Evolutionary conservation across 257 asterid species (phyloP).

Genomic region (Nicotiana noctiflora): DNA sequence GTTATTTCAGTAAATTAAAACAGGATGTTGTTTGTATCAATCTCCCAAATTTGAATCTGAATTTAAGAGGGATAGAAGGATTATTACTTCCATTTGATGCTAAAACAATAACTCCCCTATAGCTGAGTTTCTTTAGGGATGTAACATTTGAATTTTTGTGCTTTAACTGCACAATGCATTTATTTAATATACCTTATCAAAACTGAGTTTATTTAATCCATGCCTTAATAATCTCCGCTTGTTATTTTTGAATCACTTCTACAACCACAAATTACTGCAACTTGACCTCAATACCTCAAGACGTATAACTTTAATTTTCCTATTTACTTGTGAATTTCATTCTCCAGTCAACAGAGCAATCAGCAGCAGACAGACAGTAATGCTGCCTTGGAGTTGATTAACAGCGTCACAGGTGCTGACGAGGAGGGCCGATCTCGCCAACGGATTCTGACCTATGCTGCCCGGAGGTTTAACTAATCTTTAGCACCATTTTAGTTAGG

Average conservation of each 20-base stretch:
- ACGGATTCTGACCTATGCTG: conserved; percentile 91
- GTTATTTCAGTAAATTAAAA: not conserved
- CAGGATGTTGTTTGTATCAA: not conserved
- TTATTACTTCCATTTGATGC: too few relatives aligned
- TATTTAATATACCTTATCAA: not conserved
- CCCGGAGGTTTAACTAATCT: conserved; percentile 62
- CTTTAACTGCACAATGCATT: not conserved
- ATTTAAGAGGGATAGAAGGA: not conserved
- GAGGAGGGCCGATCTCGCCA: conserved; percentile 99
- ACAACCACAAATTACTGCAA: not conserved
- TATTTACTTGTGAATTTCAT: conserved; percentile 9
- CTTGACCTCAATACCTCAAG: conserved; percentile 1
- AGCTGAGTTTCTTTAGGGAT: conserved; percentile 2
- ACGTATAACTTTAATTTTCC: conserved; percentile 3
- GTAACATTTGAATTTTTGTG: not conserved
- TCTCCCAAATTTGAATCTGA: not conserved
- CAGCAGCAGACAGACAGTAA: conserved; percentile 56
- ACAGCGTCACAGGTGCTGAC: conserved; percentile 80
- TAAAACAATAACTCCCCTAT: too few relatives aligned
- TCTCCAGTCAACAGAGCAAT: conserved; percentile 49
- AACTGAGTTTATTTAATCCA: too few relatives aligned
- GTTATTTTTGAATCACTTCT: not conserved
- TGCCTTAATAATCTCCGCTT: not conserved
- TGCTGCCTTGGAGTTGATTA: conserved; percentile 95
- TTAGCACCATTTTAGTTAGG: conserved; percentile 2